These are phyloP conservation scores for Eugenia klotzschiana DNA, from an alignment of 441 rosid species.

Conservation along the genomic window DNA sequence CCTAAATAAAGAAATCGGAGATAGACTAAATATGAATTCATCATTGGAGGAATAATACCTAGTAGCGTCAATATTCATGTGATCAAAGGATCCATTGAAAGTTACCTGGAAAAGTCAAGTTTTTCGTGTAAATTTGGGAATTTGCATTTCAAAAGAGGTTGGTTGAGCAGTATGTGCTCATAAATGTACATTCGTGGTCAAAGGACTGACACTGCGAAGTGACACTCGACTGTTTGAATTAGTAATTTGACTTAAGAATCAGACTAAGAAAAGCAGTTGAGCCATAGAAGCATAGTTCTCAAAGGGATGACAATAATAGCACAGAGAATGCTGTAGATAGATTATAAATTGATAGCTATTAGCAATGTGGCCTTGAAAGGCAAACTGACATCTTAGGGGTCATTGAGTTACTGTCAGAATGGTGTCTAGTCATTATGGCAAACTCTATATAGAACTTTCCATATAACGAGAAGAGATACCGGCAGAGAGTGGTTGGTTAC, in stretches of 20 bases:
- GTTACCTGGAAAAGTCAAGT: slow-evolving; percentile 46
- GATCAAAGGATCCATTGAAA: slow-evolving; percentile 96
- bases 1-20: background rate
- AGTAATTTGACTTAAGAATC: background rate
- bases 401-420: background rate
- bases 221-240: background rate
- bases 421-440: background rate
- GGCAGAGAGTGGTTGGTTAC: slow-evolving; percentile 76
- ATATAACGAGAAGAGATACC: slow-evolving; percentile 31
- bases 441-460: background rate
- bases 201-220: background rate
- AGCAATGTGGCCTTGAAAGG: background rate
- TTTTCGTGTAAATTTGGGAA: background rate
- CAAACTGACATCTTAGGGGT: background rate
- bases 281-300: background rate
- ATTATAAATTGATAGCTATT: background rate
- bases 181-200: background rate
- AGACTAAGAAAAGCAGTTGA: background rate
- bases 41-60: slow-evolving; percentile 36
- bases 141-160: background rate
- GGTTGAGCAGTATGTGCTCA: background rate
- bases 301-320: background rate
- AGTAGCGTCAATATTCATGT: slow-evolving; percentile 89
- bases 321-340: background rate
- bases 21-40: background rate